phyloP scores from a whole-genome alignment of 441 rosid genomes.

The Metrosideros polymorpha region DNA sequence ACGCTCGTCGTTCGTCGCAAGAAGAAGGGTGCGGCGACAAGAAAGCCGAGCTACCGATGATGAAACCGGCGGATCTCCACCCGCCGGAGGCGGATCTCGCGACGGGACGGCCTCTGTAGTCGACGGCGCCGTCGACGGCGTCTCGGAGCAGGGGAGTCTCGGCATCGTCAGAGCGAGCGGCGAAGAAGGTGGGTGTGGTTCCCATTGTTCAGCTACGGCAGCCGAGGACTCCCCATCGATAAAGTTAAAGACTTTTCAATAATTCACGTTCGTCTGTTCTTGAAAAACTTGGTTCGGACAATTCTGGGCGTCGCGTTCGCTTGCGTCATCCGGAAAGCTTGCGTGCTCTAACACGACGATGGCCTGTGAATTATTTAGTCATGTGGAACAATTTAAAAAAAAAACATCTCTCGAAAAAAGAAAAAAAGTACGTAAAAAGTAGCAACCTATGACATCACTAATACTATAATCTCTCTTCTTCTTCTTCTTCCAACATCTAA shows the following conservation, averaged over 20 bases:
- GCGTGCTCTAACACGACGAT: background rate
- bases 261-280: background rate
- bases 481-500: no score
- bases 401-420: background rate
- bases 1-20: background rate
- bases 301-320: background rate
- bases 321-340: background rate
- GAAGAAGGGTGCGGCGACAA: background rate
- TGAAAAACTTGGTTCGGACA: background rate
- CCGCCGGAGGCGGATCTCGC: constrained; percentile 8
- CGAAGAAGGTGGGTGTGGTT: background rate
- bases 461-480: background rate
- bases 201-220: background rate
- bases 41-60: background rate
- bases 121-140: constrained; percentile 6
- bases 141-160: constrained; percentile 1
- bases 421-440: background rate
- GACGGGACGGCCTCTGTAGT: constrained; percentile 5
- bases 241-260: background rate
- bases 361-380: background rate
- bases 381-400: background rate
- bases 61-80: constrained; percentile 12
- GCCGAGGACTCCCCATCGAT: background rate
- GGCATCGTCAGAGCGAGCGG: background rate
- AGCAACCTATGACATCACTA: background rate